Conservation (phyloP, 345 rosid genomes). For the Arabis alpina region DNA sequence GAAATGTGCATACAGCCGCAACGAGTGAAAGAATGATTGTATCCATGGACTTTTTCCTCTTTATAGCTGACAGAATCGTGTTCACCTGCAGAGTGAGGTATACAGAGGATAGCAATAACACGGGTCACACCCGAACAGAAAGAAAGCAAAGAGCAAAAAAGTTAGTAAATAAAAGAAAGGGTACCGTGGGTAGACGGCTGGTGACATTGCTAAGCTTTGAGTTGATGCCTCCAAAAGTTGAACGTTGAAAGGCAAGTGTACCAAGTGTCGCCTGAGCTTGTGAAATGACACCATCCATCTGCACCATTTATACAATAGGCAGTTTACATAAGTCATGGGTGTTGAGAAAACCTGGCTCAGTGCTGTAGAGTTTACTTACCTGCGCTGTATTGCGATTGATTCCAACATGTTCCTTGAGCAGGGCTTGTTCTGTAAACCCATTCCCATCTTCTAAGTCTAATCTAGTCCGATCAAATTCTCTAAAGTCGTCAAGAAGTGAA, state of each 20-base stretch:
- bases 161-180: slow-evolving; percentile 1
- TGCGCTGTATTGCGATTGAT: slow-evolving; percentile 85
- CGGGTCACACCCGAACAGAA: background rate
- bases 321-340: slow-evolving; percentile 11
- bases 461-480: slow-evolving; percentile 90
- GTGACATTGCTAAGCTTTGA: slow-evolving; percentile 88
- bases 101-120: background rate
- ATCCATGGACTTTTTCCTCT: slow-evolving; percentile 97
- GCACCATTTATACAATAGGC: slow-evolving; percentile 35
- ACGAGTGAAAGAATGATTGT: slow-evolving; percentile 89
- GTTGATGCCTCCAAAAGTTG: slow-evolving; percentile 92
- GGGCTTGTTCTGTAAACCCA: slow-evolving; percentile 72
- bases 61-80: slow-evolving; percentile 74
- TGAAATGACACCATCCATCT: slow-evolving; percentile 96
- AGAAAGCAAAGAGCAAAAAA: slow-evolving; percentile 6
- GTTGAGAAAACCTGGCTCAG: background rate
- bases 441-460: slow-evolving; percentile 90
- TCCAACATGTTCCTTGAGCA: slow-evolving; percentile 81
- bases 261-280: slow-evolving; percentile 97
- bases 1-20: slow-evolving; percentile 93
- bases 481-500: slow-evolving; percentile 90
- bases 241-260: slow-evolving; percentile 79
- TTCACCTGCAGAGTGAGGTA: slow-evolving; percentile 68
- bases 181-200: slow-evolving; percentile 93
- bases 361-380: slow-evolving; percentile 43